Evolutionary conservation across 164 flowering plant species (phyloP).

Genomic region (Annona squamosa): DNA sequence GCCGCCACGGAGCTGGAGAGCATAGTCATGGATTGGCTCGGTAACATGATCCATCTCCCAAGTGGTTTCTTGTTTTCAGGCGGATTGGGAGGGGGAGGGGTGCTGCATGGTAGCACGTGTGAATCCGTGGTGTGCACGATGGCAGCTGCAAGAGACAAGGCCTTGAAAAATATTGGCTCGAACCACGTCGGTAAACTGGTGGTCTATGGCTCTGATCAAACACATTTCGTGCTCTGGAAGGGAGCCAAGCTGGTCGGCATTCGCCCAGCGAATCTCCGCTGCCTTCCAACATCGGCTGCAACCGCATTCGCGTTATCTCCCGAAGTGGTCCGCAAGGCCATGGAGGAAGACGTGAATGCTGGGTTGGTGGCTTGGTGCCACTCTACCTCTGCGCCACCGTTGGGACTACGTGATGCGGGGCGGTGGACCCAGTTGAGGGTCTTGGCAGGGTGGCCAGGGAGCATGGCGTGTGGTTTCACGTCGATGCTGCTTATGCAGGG

Average conservation of each 20-base stretch:
- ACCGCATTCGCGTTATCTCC: conserved; percentile 31
- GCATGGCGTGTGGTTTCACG: conserved; percentile 48
- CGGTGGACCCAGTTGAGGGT: conserved; percentile 41
- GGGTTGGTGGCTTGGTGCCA: conserved; percentile 41
- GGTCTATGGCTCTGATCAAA: conserved; percentile 61
- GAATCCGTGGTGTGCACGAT: conserved; percentile 48
- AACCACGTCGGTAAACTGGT: conserved; percentile 29
- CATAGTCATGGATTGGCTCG: conserved; percentile 55
- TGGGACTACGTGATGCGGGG: conserved; percentile 59
- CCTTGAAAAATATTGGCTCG: conserved; percentile 16
- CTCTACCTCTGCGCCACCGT: conserved; percentile 42
- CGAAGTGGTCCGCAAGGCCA: not conserved
- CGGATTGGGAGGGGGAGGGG: conserved; percentile 61
- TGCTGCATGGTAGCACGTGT: conserved; percentile 50
- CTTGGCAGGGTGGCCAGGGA: conserved; percentile 37
- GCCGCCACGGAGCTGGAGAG: conserved; percentile 65
- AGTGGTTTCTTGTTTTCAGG: conserved; percentile 35
- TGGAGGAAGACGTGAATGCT: conserved; percentile 33
- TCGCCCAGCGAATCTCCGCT: conserved; percentile 27
- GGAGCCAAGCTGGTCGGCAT: conserved; percentile 43
- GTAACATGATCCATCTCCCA: conserved; percentile 40
- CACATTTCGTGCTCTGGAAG: conserved; percentile 44
- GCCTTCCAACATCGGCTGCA: conserved; percentile 19
- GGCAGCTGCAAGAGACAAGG: conserved; percentile 40
- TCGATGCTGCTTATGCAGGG: conserved; percentile 61